Percentiles rank a stretch among this genome's conserved stretches.
phyloP scores from a whole-genome alignment of 108 stramenopile species.

The Aureococcus anophagefferens region DNA sequence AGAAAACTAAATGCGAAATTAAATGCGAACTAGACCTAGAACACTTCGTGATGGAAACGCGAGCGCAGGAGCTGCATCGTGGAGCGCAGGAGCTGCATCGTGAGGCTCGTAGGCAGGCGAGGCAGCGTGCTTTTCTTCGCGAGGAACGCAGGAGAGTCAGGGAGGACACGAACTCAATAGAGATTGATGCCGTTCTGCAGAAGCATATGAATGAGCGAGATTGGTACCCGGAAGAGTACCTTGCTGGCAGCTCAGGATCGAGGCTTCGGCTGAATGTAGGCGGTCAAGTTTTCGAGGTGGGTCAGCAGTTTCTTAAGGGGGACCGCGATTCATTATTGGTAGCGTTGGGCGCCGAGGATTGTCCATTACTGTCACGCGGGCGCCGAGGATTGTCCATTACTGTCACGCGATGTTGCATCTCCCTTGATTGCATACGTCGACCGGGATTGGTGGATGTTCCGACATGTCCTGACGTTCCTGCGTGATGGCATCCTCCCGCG shows the following conservation, averaged over 20 bases:
- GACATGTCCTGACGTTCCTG: conserved; percentile 27
- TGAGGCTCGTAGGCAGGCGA: background rate
- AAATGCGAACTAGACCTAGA: too few relatives aligned
- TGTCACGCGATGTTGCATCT: background rate
- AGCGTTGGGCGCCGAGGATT: conserved; percentile 12
- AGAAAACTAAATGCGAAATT: too few relatives aligned
- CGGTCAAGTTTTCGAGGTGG: conserved; percentile 19
- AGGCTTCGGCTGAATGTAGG: conserved; percentile 21
- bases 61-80: too few relatives aligned
- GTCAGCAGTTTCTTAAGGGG: conserved; percentile 1
- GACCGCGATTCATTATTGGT: conserved; percentile 15
- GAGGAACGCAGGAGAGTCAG: conserved; percentile 6
- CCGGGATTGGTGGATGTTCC: conserved; percentile 36
- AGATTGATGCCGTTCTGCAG: background rate
- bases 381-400: conserved; percentile 6
- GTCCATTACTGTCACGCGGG: background rate
- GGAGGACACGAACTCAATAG: background rate
- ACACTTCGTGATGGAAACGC: too few relatives aligned
- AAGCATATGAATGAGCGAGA: background rate
- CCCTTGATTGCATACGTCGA: conserved; percentile 18
- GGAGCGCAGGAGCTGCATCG: too few relatives aligned
- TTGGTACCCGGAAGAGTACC: conserved; percentile 5
- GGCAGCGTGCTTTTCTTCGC: conserved; percentile 7
- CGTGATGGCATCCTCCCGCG: conserved; percentile 15
- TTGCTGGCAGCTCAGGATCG: background rate